These are phyloP conservation scores for Flaveria sonorensis DNA, from an alignment of 129 eudicot species.

Conservation along the genomic window DNA sequence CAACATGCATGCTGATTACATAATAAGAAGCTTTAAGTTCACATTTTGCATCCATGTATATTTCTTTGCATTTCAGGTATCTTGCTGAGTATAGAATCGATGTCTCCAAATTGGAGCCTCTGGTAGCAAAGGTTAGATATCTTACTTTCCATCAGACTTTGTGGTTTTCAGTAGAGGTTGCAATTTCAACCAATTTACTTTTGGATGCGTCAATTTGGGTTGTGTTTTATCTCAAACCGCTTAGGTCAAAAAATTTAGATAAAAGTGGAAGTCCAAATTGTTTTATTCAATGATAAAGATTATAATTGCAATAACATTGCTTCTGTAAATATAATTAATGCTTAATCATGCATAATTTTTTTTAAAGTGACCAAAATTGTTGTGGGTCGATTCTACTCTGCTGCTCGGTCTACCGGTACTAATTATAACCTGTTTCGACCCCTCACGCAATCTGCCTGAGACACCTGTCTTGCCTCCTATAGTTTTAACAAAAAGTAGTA, in stretches of 20 bases:
- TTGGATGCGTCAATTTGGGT: background rate
- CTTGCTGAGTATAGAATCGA: conserved; percentile 85
- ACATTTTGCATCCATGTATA: background rate
- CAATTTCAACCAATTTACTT: background rate
- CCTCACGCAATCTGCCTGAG: background rate
- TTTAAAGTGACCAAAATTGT: background rate
- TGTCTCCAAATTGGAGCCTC: conserved; percentile 88
- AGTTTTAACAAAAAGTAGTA: background rate
- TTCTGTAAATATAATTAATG: background rate
- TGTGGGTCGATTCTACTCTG: background rate
- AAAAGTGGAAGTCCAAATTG: background rate
- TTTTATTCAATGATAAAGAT: background rate
- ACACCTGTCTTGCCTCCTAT: background rate
- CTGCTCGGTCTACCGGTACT: background rate
- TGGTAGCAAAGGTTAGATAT: conserved; percentile 89
- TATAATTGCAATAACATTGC: background rate
- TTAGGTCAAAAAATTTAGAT: background rate
- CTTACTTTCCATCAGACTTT: background rate
- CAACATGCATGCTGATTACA: background rate
- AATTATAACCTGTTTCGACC: background rate
- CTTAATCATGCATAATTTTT: background rate
- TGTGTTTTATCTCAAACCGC: background rate
- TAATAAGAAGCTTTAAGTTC: conserved; percentile 1
- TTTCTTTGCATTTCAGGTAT: conserved; percentile 47
- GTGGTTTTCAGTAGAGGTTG: background rate